Evolutionary conservation across 2,329 filamentous ascomycete species (phyloP).

Genomic region (Furcasterigmium sp.): DNA sequence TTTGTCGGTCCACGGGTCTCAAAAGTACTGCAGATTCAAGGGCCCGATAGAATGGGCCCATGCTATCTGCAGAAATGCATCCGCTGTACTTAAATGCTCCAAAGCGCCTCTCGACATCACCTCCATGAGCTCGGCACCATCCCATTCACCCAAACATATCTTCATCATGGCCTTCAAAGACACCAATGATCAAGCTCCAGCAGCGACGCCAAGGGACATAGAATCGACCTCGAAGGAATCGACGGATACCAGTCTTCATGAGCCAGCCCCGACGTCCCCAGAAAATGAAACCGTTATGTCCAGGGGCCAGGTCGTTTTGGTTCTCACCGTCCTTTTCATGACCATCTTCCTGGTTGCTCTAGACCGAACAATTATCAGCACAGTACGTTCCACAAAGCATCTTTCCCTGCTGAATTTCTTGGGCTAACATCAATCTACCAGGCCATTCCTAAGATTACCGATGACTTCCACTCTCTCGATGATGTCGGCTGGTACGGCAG

Average conservation of each 20-base stretch:
- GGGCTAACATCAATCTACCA: background rate
- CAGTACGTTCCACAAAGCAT: slow-evolving; percentile 16
- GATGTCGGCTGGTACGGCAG: slow-evolving; percentile 45
- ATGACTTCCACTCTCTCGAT: slow-evolving; percentile 34
- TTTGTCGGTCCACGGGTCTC: too few species aligned
- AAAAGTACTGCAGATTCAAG: too few species aligned
- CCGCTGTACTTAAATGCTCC: too few species aligned
- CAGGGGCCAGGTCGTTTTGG: background rate
- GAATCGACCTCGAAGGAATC: background rate
- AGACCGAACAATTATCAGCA: slow-evolving; percentile 50
- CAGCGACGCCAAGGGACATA: background rate
- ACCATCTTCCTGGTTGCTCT: slow-evolving; percentile 53
- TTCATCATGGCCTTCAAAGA: background rate
- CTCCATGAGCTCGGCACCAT: background rate
- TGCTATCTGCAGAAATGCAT: too few species aligned
- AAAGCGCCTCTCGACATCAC: too few species aligned
- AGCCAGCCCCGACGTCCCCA: too few species aligned
- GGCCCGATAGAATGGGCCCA: too few species aligned
- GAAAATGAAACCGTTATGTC: background rate
- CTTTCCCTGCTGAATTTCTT: background rate
- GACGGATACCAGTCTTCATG: background rate
- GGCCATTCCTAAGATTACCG: slow-evolving; percentile 37
- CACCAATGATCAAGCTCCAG: background rate
- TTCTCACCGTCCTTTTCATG: background rate
- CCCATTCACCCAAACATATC: background rate